Base-by-base conservation (phyloP, 345 rosid species). In the Populus deltoides region DNA sequence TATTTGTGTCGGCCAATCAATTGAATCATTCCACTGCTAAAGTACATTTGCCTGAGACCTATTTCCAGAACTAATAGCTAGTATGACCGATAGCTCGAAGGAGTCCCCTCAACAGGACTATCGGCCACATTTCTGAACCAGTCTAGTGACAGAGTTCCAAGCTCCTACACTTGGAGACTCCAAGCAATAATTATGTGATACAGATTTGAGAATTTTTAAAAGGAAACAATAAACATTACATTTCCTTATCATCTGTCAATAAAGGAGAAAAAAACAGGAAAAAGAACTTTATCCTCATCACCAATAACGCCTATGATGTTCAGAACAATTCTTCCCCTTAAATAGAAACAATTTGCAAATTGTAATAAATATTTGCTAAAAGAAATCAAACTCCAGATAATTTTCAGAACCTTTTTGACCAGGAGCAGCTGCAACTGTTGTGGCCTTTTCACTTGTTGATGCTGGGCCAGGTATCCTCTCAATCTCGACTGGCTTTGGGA, bases 381-480 rank as follows among this genome's bases (percentile, higher is more conserved):
- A 91, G 94, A 91, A 94, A 88, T 92, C 98, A 78, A 91, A 92
- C 83, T 94, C 97, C 78, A 92, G 87, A 88, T 91, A 92, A 82
- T 90, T 92, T 81, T 88, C 93, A 61, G 93, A 88, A 81, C 90
- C 93, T 86, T 85, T 92, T 81, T 87, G 85, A 82, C 79, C 90
- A 17, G 88, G 82, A 67, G 78, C 82, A 76, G 79, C 83, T 66
- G 79, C 82, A 31, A 78, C 53, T 0, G 81, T 75, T 45, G 86
- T 84, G 27, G 84, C 80, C 77, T 87, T 90, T 80, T 88, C 89
- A 83, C 90, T 88, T 5, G 84, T 70, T 74, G 88, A 80, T 53
- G 88, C 72, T 51, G 90, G 85, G 51, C 76, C 68, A 27, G 90
- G 85, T 79, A 83, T 74, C 49, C 78, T 84, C 77, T 91, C 96